Conservation (phyloP, 1,139 yeast genomes). For the Eremothecium sinecaudum region DNA sequence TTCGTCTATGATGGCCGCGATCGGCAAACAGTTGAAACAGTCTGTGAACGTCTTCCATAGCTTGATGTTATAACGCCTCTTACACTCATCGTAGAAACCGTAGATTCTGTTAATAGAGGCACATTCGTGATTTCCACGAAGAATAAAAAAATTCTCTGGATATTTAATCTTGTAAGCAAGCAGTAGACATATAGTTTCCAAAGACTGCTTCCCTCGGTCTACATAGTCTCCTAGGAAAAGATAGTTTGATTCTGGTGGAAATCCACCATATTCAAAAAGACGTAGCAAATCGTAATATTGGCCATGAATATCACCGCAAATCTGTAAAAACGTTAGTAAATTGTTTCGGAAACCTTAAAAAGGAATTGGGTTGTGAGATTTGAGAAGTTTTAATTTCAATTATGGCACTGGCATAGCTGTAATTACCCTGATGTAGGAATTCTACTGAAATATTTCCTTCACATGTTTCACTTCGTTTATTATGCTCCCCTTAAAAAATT, state of each 20-base stretch:
- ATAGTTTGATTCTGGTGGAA: slow-evolving; percentile 98
- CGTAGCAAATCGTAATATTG: slow-evolving; percentile 93
- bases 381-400: background rate
- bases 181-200: slow-evolving; percentile 86
- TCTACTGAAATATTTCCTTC: background rate
- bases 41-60: slow-evolving; percentile 97
- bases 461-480: too few relatives aligned
- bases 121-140: slow-evolving; percentile 96
- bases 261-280: slow-evolving; percentile 94
- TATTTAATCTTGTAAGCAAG: slow-evolving; percentile 94
- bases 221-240: slow-evolving; percentile 93
- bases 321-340: slow-evolving; percentile 22
- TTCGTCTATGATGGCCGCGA: slow-evolving; percentile 95
- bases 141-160: slow-evolving; percentile 91
- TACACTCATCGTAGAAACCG: slow-evolving; percentile 95
- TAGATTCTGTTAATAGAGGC: slow-evolving; percentile 95
- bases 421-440: background rate
- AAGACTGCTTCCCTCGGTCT: slow-evolving; percentile 94
- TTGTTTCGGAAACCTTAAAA: background rate
- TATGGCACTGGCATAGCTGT: background rate
- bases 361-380: background rate
- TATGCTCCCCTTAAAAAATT: too few relatives aligned
- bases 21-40: slow-evolving; percentile 95
- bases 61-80: slow-evolving; percentile 93
- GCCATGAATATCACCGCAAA: slow-evolving; percentile 94